phyloP scores from a whole-genome alignment of 1,284 basidiomycete genomes.

The Leccinum subrobustum region DNA sequence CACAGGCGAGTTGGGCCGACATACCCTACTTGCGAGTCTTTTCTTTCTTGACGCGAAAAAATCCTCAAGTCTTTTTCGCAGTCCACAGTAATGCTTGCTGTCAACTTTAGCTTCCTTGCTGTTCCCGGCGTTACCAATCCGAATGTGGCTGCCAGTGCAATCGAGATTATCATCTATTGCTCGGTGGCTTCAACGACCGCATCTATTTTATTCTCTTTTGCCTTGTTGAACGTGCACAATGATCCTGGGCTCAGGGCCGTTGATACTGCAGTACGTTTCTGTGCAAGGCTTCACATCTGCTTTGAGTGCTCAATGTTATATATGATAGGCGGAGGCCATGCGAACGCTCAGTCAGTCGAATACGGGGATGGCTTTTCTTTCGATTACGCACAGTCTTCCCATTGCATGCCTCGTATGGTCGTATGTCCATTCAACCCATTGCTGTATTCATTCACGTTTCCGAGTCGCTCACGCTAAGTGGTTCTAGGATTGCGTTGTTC shows the following conservation, averaged over 20 bases:
- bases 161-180: slow-evolving; percentile 16
- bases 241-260: not conserved
- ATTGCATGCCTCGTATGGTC: slow-evolving; percentile 21
- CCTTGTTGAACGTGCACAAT: slow-evolving; percentile 16
- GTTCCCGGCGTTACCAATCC: slow-evolving; percentile 8
- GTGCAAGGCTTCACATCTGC: not conserved
- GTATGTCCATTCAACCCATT: slow-evolving; percentile 4
- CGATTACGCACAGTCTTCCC: slow-evolving; percentile 19
- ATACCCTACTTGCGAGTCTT: slow-evolving; percentile 46
- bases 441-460: not conserved
- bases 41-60: not conserved
- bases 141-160: not conserved
- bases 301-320: not conserved
- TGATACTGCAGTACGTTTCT: slow-evolving; percentile 10
- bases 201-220: slow-evolving; percentile 22
- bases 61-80: not conserved
- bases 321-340: slow-evolving; percentile 7
- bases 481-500: slow-evolving; percentile 15
- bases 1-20: slow-evolving; percentile 49
- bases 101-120: slow-evolving; percentile 21
- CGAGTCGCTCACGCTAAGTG: not conserved
- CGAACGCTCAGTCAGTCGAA: slow-evolving; percentile 4
- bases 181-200: slow-evolving; percentile 12
- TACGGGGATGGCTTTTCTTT: slow-evolving; percentile 11
- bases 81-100: slow-evolving; percentile 26